phyloP scores from a whole-genome alignment of 768 basidiomycete genomes.

The Boletus pseudo-olivaceus region DNA sequence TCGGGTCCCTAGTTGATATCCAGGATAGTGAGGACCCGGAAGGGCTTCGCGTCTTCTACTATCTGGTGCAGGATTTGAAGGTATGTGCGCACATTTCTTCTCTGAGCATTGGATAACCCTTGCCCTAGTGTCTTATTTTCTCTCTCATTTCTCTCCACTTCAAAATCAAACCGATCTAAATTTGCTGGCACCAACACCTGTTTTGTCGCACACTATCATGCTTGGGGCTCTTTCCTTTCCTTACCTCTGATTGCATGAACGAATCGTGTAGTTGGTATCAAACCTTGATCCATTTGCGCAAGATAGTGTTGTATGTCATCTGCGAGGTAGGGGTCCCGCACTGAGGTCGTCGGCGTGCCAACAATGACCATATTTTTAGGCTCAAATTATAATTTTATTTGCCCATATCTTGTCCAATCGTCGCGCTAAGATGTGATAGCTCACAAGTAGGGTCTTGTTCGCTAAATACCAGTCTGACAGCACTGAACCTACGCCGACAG shows the following conservation, averaged over 20 bases:
- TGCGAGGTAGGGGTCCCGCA: conserved; percentile 14
- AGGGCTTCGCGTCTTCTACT: conserved; percentile 96
- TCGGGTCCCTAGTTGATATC: conserved; percentile 94
- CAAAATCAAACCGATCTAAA: conserved; percentile 98
- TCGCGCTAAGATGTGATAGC: not conserved
- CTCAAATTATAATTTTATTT: conserved; percentile 9
- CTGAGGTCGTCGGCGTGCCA: not conserved
- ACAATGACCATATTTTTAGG: conserved; percentile 11
- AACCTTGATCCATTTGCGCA: conserved; percentile 17
- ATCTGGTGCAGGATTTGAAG: conserved; percentile 96
- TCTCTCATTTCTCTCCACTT: conserved; percentile 98
- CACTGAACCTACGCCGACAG: conserved; percentile 1
- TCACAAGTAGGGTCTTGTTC: conserved; percentile 1
- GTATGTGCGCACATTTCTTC: conserved; percentile 37
- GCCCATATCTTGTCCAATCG: not conserved
- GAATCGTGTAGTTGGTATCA: conserved; percentile 7
- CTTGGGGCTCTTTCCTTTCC: not conserved
- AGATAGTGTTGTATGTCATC: conserved; percentile 23
- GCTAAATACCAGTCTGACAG: not conserved
- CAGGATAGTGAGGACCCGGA: conserved; percentile 97
- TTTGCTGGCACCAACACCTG: not conserved
- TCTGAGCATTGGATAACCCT: not conserved
- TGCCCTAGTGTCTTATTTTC: conserved; percentile 86
- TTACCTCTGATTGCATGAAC: conserved; percentile 3
- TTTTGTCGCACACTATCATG: conserved; percentile 1